A percentile compares a stretch with the other conserved stretches of the same genome.
These are phyloP conservation scores for Epichloe bromicola DNA, from an alignment of 2,329 filamentous ascomycete genomes.

Conservation along the genomic window DNA sequence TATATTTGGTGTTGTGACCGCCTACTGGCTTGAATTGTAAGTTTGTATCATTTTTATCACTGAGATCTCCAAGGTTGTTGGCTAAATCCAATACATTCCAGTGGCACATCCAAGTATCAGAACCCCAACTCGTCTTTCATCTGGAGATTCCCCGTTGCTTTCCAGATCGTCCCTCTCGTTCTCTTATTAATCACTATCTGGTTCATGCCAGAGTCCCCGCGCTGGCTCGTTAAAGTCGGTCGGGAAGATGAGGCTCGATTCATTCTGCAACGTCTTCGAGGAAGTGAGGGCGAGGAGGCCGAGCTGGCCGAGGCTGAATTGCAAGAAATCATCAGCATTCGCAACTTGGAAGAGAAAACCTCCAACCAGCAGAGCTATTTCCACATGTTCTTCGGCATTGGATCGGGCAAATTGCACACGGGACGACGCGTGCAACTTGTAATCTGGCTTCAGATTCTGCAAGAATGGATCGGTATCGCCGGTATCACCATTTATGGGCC, in stretches of 20 bases:
- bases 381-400: conserved; percentile 54
- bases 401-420: conserved; percentile 52
- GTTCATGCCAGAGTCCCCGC: conserved; percentile 58
- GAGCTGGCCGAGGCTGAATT: conserved; percentile 48
- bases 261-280: conserved; percentile 51
- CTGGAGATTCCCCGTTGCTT: conserved; percentile 58
- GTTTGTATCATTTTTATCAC: background rate
- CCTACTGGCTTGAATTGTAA: conserved; percentile 45
- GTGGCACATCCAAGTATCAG: conserved; percentile 46
- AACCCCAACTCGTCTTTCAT: conserved; percentile 43
- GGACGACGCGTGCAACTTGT: conserved; percentile 56
- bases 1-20: conserved; percentile 51
- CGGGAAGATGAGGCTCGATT: conserved; percentile 54
- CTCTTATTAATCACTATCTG: conserved; percentile 42
- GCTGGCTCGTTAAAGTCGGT: conserved; percentile 54
- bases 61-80: background rate
- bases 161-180: conserved; percentile 54
- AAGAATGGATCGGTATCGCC: conserved; percentile 58
- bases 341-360: conserved; percentile 48
- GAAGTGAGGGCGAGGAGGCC: conserved; percentile 38
- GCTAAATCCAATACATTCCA: conserved; percentile 1
- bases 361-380: conserved; percentile 44
- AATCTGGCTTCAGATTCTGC: conserved; percentile 59
- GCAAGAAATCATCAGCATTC: conserved; percentile 52
- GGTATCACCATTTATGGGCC: conserved; percentile 50